These are phyloP conservation scores for Arbutus unedo DNA, from an alignment of 148 eudicot genomes.

Conservation along the genomic window DNA sequence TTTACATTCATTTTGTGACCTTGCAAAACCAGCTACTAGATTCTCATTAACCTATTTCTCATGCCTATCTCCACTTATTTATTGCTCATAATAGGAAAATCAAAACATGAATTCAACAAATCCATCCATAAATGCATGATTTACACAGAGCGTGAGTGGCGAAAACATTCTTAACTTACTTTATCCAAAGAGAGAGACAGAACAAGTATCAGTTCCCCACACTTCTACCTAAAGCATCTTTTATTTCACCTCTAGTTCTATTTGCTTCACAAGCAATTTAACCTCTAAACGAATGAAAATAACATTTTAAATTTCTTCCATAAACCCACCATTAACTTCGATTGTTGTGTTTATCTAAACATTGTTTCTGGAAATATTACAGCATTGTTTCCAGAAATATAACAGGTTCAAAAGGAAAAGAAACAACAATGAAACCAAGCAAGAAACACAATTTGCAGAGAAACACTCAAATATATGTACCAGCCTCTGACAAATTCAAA, in stretches of 20 bases:
- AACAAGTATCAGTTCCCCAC: neutral
- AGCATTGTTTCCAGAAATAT: neutral
- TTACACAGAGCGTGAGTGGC: neutral
- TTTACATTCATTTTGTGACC: neutral
- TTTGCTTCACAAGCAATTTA: neutral
- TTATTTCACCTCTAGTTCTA: neutral
- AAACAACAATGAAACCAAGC: neutral
- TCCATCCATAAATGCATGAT: neutral
- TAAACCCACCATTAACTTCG: neutral
- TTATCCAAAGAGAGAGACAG: neutral
- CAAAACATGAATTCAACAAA: neutral
- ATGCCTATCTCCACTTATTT: neutral
- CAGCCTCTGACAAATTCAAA: neutral
- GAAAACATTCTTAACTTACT: neutral
- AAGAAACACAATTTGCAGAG: neutral
- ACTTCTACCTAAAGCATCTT: neutral
- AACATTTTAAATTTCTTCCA: neutral
- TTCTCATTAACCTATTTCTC: slow-evolving; percentile 10
- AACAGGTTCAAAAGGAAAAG: neutral
- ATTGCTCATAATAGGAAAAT: neutral
- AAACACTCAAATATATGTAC: neutral
- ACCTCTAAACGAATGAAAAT: neutral
- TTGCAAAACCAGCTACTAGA: slow-evolving; percentile 4
- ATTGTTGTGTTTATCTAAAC: neutral
- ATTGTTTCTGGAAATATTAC: neutral